Base-by-base conservation (phyloP, 176 grass and related monocot genomes). In the Stipa capillata region DNA sequence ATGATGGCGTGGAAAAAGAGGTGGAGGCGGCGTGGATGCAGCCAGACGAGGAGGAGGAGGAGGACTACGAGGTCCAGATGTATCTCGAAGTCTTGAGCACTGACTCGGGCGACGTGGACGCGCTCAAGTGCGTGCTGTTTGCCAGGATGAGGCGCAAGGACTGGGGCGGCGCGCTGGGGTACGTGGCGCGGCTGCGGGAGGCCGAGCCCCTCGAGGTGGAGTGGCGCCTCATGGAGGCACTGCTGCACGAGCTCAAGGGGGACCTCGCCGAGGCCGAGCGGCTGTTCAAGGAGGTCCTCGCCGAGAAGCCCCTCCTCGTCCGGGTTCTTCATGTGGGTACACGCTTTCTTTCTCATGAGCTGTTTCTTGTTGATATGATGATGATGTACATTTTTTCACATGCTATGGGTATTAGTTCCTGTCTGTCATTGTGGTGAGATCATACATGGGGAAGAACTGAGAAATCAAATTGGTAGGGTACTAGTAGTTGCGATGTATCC, bases 311-410 rank as follows among this genome's bases (percentile, higher is more conserved):
- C n/a, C n/a, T n/a, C n/a, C n/a, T n/a, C n/a, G n/a, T n/a, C n/a
- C n/a, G 76, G 77, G 93, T 90, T 80, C 87, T 92, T 33, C 93
- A 92, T 88, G 93, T 97, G 60, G 72, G 93, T 84, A 63, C 33
- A 34, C 20, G 43, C 36, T n/a, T n/a, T 18, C 18, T 35, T 6
- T 68, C 24, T 28, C n/a, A n/a, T n/a, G n/a, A n/a, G n/a, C n/a
- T n/a, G n/a, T n/a, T n/a, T n/a, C n/a, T n/a, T n/a, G n/a, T n/a
- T n/a, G n/a, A n/a, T n/a, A n/a, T n/a, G n/a, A n/a, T n/a, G n/a
- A n/a, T n/a, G n/a, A n/a, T n/a, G n/a, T n/a, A n/a, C n/a, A n/a
- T n/a, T n/a, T n/a, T n/a, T 28, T 67, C 12, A 1, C 64, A 58
- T 61, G 72, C 25, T 67, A 40, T 5, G 4, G 66, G 41, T 31